phyloP scores from a whole-genome alignment of 306 rosid genomes.

The Notholithocarpus densiflorus region DNA sequence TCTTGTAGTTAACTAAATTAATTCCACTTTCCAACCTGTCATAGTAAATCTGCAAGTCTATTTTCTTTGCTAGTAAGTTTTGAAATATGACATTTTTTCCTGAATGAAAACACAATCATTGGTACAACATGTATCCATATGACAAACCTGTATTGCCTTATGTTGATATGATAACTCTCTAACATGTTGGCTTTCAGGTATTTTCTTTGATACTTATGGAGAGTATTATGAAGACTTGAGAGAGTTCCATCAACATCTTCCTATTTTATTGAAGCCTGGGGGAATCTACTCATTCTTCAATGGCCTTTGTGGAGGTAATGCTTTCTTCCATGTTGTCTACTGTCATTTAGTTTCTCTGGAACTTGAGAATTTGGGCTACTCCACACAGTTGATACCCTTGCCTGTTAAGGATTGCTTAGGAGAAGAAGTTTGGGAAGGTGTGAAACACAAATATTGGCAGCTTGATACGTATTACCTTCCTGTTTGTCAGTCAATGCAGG shows the following conservation, averaged over 20 bases:
- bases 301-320: conserved; percentile 94
- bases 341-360: conserved; percentile 86
- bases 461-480: conserved; percentile 94
- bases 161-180: not conserved
- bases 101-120: not conserved
- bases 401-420: conserved; percentile 93
- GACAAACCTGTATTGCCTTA: not conserved
- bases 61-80: not conserved
- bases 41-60: not conserved
- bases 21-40: not conserved
- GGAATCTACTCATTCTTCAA: conserved; percentile 91
- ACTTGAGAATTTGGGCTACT: conserved; percentile 81
- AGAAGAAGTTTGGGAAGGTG: conserved; percentile 87
- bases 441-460: conserved; percentile 95
- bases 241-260: conserved; percentile 91
- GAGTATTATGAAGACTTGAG: conserved; percentile 89
- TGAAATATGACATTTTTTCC: not conserved
- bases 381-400: conserved; percentile 81
- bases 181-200: conserved; percentile 45
- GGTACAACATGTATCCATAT: not conserved
- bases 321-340: conserved; percentile 90
- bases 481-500: conserved; percentile 65
- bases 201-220: conserved; percentile 94
- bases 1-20: not conserved
- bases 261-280: conserved; percentile 65